These are phyloP conservation scores for Carallia brachiata DNA, from an alignment of 345 rosid species.

Conservation along the genomic window DNA sequence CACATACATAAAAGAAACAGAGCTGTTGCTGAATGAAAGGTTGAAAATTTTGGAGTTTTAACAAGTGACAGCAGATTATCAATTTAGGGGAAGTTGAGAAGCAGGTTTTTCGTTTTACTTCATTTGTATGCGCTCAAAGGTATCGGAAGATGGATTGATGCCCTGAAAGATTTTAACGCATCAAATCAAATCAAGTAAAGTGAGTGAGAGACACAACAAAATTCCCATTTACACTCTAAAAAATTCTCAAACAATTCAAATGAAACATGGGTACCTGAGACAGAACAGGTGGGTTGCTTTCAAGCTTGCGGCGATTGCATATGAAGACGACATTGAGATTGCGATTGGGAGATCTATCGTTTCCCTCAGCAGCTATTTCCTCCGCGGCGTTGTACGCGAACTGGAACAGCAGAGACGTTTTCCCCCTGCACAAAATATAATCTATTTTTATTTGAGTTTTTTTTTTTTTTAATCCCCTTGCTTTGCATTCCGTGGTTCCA, in stretches of 20 bases:
- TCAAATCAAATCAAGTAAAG: background rate
- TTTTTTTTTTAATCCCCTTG: too few species aligned
- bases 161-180: conserved; percentile 39
- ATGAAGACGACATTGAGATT: conserved; percentile 57
- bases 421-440: conserved; percentile 51
- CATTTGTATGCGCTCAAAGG: conserved; percentile 63
- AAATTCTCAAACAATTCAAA: background rate
- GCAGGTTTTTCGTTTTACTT: conserved; percentile 42
- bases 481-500: too few species aligned
- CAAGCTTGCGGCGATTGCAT: conserved; percentile 59
- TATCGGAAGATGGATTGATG: conserved; percentile 56
- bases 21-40: too few species aligned
- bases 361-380: background rate
- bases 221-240: background rate
- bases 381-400: conserved; percentile 50
- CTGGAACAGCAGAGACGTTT: conserved; percentile 82
- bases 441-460: background rate
- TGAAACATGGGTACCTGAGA: conserved; percentile 41
- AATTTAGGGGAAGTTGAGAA: too few species aligned
- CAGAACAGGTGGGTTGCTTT: conserved; percentile 66
- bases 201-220: background rate
- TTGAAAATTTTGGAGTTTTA: too few species aligned
- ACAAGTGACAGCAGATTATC: too few species aligned
- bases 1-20: background rate
- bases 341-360: conserved; percentile 14